A percentile compares a stretch with the other conserved stretches of the same genome.
Evolutionary conservation across 2,329 filamentous ascomycete genomes (phyloP).

Genomic region (Colletotrichum brevisporum): DNA sequence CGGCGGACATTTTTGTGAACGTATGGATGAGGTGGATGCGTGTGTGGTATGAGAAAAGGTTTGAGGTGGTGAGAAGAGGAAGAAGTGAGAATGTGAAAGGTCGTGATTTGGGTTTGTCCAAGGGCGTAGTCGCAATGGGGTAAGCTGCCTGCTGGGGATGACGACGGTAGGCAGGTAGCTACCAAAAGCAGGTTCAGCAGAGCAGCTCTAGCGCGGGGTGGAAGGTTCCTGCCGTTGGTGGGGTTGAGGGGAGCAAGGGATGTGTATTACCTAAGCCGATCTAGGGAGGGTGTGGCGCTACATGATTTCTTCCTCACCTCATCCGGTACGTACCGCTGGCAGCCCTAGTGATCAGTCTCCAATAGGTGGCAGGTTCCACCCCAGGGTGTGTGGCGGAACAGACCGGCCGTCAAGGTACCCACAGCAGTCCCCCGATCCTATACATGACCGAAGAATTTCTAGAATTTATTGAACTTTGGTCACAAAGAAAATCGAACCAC

Average conservation of each 20-base stretch:
- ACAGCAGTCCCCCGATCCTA: conserved; percentile 8
- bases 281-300: conserved; percentile 5
- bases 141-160: background rate
- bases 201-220: conserved; percentile 27
- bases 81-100: too few species aligned
- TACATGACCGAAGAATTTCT: conserved; percentile 29
- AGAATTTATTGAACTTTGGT: background rate
- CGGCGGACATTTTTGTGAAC: conserved; percentile 69
- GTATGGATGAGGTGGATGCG: background rate
- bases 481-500: conserved; percentile 15
- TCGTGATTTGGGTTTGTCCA: background rate
- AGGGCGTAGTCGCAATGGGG: background rate
- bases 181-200: conserved; percentile 5
- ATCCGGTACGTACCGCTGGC: conserved; percentile 16
- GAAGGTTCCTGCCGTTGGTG: conserved; percentile 32
- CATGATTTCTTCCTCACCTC: background rate
- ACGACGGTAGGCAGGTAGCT: conserved; percentile 6
- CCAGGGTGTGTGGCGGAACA: conserved; percentile 10
- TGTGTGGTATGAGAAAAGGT: background rate
- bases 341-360: background rate
- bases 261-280: background rate
- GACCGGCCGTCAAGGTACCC: conserved; percentile 10
- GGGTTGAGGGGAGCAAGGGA: conserved; percentile 10
- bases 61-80: too few species aligned
- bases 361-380: background rate